A percentile compares a stretch with the other conserved stretches of the same genome.
Conservation (phyloP, 164 flowering plant genomes). For the Umbellularia californica region DNA sequence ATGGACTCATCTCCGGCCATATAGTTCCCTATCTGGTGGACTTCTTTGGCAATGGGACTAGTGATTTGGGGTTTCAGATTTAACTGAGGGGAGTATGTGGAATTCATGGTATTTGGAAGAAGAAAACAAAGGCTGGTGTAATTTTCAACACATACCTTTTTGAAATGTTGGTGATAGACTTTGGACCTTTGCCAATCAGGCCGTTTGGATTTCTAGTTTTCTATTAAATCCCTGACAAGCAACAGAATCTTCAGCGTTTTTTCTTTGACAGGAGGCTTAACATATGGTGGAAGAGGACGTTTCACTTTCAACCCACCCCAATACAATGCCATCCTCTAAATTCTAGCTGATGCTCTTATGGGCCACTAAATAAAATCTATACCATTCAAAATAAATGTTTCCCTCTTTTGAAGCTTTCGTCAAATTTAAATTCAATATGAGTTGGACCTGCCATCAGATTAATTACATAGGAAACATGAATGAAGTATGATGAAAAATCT, state of each 20-base stretch:
- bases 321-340: neutral
- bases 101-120: neutral
- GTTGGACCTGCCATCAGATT: too few relatives aligned
- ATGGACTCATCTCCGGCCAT: conserved; percentile 9
- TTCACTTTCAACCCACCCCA: neutral
- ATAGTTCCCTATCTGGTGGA: conserved; percentile 53
- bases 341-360: too few relatives aligned
- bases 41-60: neutral
- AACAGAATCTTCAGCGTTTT: neutral
- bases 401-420: too few relatives aligned
- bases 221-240: neutral
- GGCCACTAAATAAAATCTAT: too few relatives aligned
- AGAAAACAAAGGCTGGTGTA: conserved; percentile 15
- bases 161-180: conserved; percentile 16
- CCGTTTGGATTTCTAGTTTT: neutral
- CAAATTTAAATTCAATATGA: too few relatives aligned
- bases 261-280: neutral
- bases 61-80: conserved; percentile 1
- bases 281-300: neutral
- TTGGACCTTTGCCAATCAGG: conserved; percentile 29
- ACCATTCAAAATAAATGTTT: too few relatives aligned
- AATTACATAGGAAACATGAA: too few relatives aligned
- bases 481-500: too few relatives aligned
- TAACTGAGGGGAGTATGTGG: neutral
- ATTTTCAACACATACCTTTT: neutral